phyloP scores from a whole-genome alignment of 2,329 filamentous ascomycete genomes.

The Paecilomyces formosus region DNA sequence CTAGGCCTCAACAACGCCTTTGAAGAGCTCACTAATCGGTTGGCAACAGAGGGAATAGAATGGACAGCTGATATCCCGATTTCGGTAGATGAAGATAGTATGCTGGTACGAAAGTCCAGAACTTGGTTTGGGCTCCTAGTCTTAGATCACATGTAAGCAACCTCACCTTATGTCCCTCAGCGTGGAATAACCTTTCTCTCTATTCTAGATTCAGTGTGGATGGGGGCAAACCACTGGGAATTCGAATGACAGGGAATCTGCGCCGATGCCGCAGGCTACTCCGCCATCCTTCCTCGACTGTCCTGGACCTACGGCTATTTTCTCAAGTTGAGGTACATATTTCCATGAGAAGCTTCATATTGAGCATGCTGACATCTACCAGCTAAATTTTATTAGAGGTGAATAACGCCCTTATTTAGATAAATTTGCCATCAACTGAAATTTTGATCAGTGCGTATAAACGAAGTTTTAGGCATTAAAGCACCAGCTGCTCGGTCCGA shows the following conservation, averaged over 20 bases:
- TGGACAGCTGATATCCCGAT: conserved; percentile 7
- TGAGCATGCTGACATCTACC: not conserved
- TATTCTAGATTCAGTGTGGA: conserved; percentile 33
- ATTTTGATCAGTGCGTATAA: conserved; percentile 25
- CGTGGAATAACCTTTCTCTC: not conserved
- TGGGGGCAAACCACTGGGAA: conserved; percentile 38
- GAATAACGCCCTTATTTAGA: conserved; percentile 32
- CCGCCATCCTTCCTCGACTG: conserved; percentile 34
- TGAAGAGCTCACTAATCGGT: conserved; percentile 27
- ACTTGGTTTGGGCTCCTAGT: conserved; percentile 49
- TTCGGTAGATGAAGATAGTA: conserved; percentile 15
- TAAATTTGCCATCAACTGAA: not conserved
- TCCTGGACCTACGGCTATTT: conserved; percentile 45
- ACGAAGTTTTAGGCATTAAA: conserved; percentile 23
- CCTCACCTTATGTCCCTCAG: not conserved
- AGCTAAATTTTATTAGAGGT: conserved; percentile 19
- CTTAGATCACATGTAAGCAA: conserved; percentile 41
- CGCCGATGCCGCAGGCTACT: conserved; percentile 42
- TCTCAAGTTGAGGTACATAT: conserved; percentile 42
- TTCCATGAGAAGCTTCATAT: not conserved
- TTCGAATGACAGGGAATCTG: conserved; percentile 28
- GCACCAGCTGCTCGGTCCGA: conserved; percentile 23
- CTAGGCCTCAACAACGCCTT: conserved; percentile 39
- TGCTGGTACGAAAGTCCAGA: conserved; percentile 37
- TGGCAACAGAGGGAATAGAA: conserved; percentile 19